Conservation (phyloP, 192 early-diverging fungal genomes). For the Backusella psychrophila region DNA sequence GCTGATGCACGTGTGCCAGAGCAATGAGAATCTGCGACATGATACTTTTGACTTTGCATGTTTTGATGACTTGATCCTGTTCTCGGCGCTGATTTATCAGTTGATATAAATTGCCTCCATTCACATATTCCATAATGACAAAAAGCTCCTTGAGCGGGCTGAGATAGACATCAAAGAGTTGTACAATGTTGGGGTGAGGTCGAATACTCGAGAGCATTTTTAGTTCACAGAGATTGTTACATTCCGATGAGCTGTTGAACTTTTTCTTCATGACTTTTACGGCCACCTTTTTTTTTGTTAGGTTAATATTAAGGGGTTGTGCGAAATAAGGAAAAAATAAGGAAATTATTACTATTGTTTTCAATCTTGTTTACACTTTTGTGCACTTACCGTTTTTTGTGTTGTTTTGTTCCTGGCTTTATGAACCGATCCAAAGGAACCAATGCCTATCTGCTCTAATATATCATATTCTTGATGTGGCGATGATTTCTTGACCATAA, state of each 20-base stretch:
- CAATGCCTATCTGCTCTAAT: constrained; percentile 73
- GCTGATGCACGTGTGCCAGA: constrained; percentile 88
- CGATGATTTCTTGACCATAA: constrained; percentile 24
- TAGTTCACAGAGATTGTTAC: constrained; percentile 73
- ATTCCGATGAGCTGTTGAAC: constrained; percentile 66
- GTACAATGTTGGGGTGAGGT: constrained; percentile 84
- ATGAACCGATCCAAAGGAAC: constrained; percentile 80
- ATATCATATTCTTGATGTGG: constrained; percentile 56
- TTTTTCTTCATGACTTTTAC: constrained; percentile 91
- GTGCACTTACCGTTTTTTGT: constrained; percentile 59
- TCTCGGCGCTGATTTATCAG: constrained; percentile 76
- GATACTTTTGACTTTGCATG: neutral
- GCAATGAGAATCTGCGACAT: constrained; percentile 88
- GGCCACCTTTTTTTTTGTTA: constrained; percentile 60
- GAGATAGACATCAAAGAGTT: constrained; percentile 81
- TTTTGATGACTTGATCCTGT: neutral
- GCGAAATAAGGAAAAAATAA: neutral
- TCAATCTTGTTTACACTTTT: neutral
- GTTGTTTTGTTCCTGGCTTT: constrained; percentile 62
- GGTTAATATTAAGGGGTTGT: neutral
- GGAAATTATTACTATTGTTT: neutral
- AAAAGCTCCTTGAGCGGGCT: constrained; percentile 79
- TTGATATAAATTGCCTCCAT: constrained; percentile 91
- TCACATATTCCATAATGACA: constrained; percentile 96
- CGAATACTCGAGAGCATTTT: constrained; percentile 73